Percentiles rank a stretch among this genome's conserved stretches.
Conservation (phyloP, 2,329 filamentous ascomycete genomes). For the Leptosphaerulina australis region DNA sequence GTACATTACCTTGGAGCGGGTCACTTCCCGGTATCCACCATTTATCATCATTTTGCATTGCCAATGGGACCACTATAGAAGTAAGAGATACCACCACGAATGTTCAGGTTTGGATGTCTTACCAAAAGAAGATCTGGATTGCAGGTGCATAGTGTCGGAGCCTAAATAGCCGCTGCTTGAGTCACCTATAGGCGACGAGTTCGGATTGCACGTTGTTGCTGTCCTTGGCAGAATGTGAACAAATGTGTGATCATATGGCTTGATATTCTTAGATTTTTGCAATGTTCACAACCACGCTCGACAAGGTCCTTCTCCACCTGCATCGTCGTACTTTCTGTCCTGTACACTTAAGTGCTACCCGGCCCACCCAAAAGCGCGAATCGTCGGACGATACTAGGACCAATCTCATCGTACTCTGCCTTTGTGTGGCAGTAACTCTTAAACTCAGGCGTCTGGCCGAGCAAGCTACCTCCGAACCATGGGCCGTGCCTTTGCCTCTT, state of each 20-base stretch:
- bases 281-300: conserved; percentile 24
- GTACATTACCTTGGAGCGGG: too few relatives aligned
- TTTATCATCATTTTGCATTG: too few relatives aligned
- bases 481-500: conserved; percentile 96
- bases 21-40: too few relatives aligned
- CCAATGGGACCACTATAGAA: too few relatives aligned
- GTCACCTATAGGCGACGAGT: too few relatives aligned
- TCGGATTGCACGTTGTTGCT: too few relatives aligned
- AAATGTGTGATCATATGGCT: conserved; percentile 21
- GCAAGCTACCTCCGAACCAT: conserved; percentile 96
- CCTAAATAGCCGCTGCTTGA: too few relatives aligned
- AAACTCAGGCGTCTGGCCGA: conserved; percentile 98
- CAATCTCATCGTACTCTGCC: conserved; percentile 83
- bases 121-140: too few relatives aligned
- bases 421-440: conserved; percentile 93
- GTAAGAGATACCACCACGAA: too few relatives aligned
- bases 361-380: conserved; percentile 94
- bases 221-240: too few relatives aligned
- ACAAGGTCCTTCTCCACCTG: background rate
- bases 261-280: conserved; percentile 21
- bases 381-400: conserved; percentile 91
- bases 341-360: conserved; percentile 68
- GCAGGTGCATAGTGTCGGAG: too few relatives aligned
- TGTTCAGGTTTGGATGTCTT: too few relatives aligned
- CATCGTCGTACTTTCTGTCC: background rate